A percentile compares a stretch with the other conserved stretches of the same genome.
Conservation (phyloP, 2,329 filamentous ascomycete species). For the Apiospora hydei region DNA sequence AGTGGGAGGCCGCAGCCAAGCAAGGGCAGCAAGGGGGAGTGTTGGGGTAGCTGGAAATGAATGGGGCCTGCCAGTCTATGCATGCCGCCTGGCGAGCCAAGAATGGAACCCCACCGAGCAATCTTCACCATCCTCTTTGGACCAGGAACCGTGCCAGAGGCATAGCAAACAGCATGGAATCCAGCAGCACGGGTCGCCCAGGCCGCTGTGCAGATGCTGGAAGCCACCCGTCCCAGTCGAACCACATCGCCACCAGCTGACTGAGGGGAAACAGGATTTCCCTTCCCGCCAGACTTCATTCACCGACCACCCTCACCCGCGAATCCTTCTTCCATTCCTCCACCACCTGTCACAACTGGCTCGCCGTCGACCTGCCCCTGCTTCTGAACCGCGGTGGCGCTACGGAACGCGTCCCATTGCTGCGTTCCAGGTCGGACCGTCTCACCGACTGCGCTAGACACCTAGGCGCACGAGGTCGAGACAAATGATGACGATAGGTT, state of each 20-base stretch:
- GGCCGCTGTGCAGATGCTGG: constrained; percentile 30
- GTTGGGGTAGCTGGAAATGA: neutral
- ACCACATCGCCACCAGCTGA: constrained; percentile 21
- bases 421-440: constrained; percentile 32
- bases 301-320: neutral
- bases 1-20: neutral
- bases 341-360: neutral
- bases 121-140: constrained; percentile 39
- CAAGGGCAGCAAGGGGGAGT: neutral
- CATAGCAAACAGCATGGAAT: constrained; percentile 27
- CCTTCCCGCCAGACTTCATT: neutral
- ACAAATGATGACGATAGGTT: neutral
- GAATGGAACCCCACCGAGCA: neutral
- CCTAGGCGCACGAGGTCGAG: neutral
- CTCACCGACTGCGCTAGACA: constrained; percentile 24
- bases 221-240: constrained; percentile 28
- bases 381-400: constrained; percentile 22
- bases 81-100: neutral
- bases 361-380: neutral
- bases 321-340: neutral
- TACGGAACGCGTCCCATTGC: constrained; percentile 15
- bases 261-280: neutral
- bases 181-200: constrained; percentile 29
- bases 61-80: neutral
- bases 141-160: constrained; percentile 35